phyloP scores from a whole-genome alignment of 768 basidiomycete species.

The Gyrodon lividus region DNA sequence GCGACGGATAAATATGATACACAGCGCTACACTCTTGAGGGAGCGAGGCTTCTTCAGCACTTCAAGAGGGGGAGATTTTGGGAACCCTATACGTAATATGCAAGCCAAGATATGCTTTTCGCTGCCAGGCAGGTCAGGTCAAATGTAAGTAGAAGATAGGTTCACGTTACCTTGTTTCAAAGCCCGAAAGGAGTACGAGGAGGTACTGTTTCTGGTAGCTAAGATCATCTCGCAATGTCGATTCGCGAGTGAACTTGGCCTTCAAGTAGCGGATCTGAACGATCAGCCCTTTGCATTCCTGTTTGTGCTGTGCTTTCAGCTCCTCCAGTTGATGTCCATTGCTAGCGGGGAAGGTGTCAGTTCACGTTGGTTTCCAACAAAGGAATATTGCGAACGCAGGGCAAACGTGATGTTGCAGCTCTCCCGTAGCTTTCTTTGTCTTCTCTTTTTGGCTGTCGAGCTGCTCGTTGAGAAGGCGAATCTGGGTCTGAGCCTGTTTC shows the following conservation, averaged over 20 bases:
- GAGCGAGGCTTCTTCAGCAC: slow-evolving; percentile 43
- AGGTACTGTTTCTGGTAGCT: slow-evolving; percentile 89
- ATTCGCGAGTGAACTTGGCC: slow-evolving; percentile 86
- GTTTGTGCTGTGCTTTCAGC: slow-evolving; percentile 68
- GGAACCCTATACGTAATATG: slow-evolving; percentile 73
- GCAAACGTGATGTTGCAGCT: slow-evolving; percentile 57
- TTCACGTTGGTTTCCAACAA: slow-evolving; percentile 3
- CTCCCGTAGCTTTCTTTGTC: slow-evolving; percentile 41
- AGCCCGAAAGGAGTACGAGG: slow-evolving; percentile 63
- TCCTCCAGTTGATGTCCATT: slow-evolving; percentile 53
- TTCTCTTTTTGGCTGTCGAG: slow-evolving; percentile 50
- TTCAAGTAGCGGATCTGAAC: slow-evolving; percentile 92
- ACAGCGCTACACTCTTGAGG: slow-evolving; percentile 55
- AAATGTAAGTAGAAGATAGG: not conserved
- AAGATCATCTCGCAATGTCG: slow-evolving; percentile 71
- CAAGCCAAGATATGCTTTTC: slow-evolving; percentile 72
- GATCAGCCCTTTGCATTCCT: slow-evolving; percentile 88
- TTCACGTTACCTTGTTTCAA: slow-evolving; percentile 62
- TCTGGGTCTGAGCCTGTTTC: slow-evolving; percentile 67
- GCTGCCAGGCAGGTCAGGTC: slow-evolving; percentile 34
- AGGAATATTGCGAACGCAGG: slow-evolving; percentile 44
- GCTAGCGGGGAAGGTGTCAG: slow-evolving; percentile 30
- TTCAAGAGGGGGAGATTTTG: slow-evolving; percentile 41
- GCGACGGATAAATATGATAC: slow-evolving; percentile 64
- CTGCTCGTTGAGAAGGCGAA: slow-evolving; percentile 65